Percentiles rank a stretch among this genome's conserved stretches.
phyloP scores from a whole-genome alignment of 139 green algal genomes.

The Picochlorum sp. region DNA sequence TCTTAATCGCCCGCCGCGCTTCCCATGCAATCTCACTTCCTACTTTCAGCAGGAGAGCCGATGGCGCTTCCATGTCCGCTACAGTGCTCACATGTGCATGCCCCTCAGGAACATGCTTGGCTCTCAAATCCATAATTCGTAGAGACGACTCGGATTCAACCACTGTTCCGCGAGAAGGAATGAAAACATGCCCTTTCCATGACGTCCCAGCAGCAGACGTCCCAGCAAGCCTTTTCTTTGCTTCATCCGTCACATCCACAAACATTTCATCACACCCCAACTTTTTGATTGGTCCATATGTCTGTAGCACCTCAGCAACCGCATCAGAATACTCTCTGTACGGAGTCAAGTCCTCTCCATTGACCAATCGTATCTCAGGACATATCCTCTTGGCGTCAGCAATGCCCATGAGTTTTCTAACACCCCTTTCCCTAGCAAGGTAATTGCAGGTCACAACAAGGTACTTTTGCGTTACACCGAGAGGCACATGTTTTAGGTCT shows the following conservation, averaged over 20 bases:
- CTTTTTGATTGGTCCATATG: conserved; percentile 20
- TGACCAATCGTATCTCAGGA: conserved; percentile 49
- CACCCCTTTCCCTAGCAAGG: conserved; percentile 45
- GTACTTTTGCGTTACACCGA: conserved; percentile 71
- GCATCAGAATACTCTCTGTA: conserved; percentile 37
- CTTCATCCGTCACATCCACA: conserved; percentile 55
- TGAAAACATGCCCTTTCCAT: neutral
- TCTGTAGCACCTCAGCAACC: conserved; percentile 29
- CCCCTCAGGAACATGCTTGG: neutral
- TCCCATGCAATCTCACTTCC: conserved; percentile 53
- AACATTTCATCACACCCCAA: conserved; percentile 54
- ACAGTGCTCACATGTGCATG: too few species aligned
- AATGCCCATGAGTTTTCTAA: conserved; percentile 74
- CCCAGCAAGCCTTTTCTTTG: conserved; percentile 13
- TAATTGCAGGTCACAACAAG: conserved; percentile 81
- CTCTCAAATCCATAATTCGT: neutral
- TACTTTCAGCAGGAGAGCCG: conserved; percentile 43
- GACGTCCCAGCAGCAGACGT: conserved; percentile 18
- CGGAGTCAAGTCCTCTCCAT: conserved; percentile 59
- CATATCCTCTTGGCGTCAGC: conserved; percentile 44
- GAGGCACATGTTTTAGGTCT: conserved; percentile 3
- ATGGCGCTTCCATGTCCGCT: conserved; percentile 8
- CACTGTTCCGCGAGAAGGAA: conserved; percentile 5
- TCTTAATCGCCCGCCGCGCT: conserved; percentile 24
- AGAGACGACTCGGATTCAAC: neutral